A percentile compares a stretch with the other conserved stretches of the same genome.
Conservation (phyloP, 371 early-diverging fungal genomes). For the Paraphysoderma sedebokerense region DNA sequence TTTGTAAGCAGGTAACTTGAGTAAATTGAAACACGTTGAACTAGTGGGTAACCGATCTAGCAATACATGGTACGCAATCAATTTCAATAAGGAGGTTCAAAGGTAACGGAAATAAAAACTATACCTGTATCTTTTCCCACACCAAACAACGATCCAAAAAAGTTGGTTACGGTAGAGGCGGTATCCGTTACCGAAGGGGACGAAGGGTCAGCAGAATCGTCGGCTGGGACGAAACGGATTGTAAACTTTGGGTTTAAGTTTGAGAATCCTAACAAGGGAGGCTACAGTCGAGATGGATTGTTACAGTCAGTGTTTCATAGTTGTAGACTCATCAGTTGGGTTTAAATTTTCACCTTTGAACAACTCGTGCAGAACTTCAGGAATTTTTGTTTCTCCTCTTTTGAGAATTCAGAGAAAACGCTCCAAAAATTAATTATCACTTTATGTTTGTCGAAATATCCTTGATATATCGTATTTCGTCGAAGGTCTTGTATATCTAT, state of each 20-base stretch:
- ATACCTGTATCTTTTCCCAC: no score
- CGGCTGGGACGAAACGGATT: constrained; percentile 47
- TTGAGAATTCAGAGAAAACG: constrained; percentile 40
- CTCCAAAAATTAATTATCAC: constrained; percentile 56
- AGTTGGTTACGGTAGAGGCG: no score
- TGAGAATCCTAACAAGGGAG: constrained; percentile 78
- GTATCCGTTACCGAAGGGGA: no score
- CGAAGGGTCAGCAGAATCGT: no score
- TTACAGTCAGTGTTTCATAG: no score
- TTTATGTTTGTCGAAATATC: constrained; percentile 17
- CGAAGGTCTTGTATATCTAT: constrained; percentile 63
- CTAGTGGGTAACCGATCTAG: neutral
- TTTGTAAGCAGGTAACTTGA: constrained; percentile 74
- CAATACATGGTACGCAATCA: no score
- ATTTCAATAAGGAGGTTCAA: no score
- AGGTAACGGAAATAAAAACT: no score
- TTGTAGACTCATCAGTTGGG: no score
- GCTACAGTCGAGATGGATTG: no score
- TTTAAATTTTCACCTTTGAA: no score
- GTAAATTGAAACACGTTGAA: constrained; percentile 46
- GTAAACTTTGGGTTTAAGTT: constrained; percentile 36
- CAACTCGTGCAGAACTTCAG: constrained; percentile 85
- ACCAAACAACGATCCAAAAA: no score
- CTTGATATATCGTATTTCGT: constrained; percentile 14
- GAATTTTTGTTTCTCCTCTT: constrained; percentile 47